These are phyloP conservation scores for Sabuloglossum arenarium DNA, from an alignment of 495 filamentous ascomycete species.

Conservation along the genomic window DNA sequence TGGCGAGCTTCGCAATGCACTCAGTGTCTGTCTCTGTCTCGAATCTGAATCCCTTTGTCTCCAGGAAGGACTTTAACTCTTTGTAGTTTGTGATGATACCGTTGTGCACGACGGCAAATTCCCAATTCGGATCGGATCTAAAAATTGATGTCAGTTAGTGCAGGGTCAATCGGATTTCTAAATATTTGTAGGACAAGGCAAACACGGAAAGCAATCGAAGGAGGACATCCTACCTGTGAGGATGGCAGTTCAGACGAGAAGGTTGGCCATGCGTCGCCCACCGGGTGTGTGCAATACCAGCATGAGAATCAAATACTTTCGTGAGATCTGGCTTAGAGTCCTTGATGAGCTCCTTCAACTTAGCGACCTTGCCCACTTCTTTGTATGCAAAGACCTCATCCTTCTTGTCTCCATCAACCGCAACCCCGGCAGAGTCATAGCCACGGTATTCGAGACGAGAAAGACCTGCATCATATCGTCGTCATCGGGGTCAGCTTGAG, in stretches of 20 bases:
- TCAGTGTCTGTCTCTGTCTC: slow-evolving; percentile 99
- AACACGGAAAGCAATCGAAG: not conserved
- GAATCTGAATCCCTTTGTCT: slow-evolving; percentile 90
- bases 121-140: slow-evolving; percentile 67
- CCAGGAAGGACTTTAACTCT: slow-evolving; percentile 82
- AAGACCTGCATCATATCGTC: slow-evolving; percentile 40
- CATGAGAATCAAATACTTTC: slow-evolving; percentile 91
- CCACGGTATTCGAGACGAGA: slow-evolving; percentile 84
- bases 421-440: slow-evolving; percentile 92
- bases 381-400: slow-evolving; percentile 95
- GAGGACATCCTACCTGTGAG: slow-evolving; percentile 48
- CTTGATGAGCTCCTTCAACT: slow-evolving; percentile 80
- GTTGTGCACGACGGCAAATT: slow-evolving; percentile 96
- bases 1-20: slow-evolving; percentile 95
- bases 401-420: slow-evolving; percentile 95
- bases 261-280: slow-evolving; percentile 97
- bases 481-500: not conserved
- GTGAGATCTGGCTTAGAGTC: slow-evolving; percentile 61
- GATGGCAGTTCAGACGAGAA: slow-evolving; percentile 89
- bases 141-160: not conserved
- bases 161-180: slow-evolving; percentile 4
- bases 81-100: slow-evolving; percentile 99
- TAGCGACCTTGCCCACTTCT: slow-evolving; percentile 96
- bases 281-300: slow-evolving; percentile 93
- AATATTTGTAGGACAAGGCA: not conserved